Conservation (phyloP, 805 yeast genomes). For the Phaffomyces antillensis region DNA sequence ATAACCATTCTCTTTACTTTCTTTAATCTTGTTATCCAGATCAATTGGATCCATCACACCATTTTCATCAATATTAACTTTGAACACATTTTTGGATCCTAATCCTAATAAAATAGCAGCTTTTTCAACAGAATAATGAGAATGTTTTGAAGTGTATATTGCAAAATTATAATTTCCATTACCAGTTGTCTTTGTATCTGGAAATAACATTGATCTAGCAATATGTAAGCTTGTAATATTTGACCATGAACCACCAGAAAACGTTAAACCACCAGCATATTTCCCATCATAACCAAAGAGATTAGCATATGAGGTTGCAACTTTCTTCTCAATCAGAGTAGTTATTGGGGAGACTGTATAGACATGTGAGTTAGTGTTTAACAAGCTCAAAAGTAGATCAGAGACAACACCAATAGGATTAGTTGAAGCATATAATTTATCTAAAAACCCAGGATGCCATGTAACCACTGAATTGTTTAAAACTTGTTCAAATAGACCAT, state of each 20-base stretch:
- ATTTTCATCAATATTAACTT: conserved; percentile 46
- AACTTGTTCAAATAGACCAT: conserved; percentile 45
- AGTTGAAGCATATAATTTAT: conserved; percentile 78
- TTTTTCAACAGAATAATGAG: conserved; percentile 76
- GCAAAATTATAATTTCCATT: conserved; percentile 51
- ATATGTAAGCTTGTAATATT: conserved; percentile 72
- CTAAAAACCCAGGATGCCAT: conserved; percentile 84
- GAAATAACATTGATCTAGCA: conserved; percentile 60
- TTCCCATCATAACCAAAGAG: conserved; percentile 50
- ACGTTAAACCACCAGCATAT: conserved; percentile 74
- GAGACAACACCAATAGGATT: conserved; percentile 77
- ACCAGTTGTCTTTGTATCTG: conserved; percentile 63
- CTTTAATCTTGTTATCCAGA: conserved; percentile 38
- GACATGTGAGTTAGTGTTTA: conserved; percentile 82
- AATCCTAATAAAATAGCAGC: conserved; percentile 73
- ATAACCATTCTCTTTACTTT: conserved; percentile 44
- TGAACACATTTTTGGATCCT: conserved; percentile 57
- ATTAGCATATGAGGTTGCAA: conserved; percentile 60
- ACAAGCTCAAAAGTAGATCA: conserved; percentile 57
- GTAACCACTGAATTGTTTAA: conserved; percentile 68
- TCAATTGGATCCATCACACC: conserved; percentile 51
- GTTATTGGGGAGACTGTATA: conserved; percentile 79
- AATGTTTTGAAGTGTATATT: conserved; percentile 60
- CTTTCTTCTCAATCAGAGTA: conserved; percentile 64
- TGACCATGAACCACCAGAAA: conserved; percentile 85